Evolutionary conservation across 805 yeast species (phyloP).

Genomic region (Phaffomyces antillensis): DNA sequence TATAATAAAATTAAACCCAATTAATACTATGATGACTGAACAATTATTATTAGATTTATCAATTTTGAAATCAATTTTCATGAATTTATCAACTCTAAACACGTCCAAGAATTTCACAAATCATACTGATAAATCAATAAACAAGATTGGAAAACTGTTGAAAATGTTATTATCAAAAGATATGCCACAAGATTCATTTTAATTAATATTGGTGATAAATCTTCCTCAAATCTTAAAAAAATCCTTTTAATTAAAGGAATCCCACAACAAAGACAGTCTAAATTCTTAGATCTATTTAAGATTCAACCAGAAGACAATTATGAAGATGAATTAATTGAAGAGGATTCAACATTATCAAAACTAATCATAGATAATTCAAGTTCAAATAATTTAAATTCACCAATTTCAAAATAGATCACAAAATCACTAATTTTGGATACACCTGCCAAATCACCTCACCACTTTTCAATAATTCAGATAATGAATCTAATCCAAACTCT

Average conservation of each 20-base stretch:
- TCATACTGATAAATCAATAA: slow-evolving; percentile 35
- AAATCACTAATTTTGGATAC: slow-evolving; percentile 1
- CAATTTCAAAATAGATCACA: neutral
- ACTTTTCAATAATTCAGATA: too few relatives aligned
- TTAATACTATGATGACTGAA: slow-evolving; percentile 66
- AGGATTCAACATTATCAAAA: slow-evolving; percentile 22
- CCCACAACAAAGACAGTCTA: slow-evolving; percentile 16
- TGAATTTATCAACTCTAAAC: slow-evolving; percentile 16
- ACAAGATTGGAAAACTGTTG: slow-evolving; percentile 53
- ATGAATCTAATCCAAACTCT: slow-evolving; percentile 13
- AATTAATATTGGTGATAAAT: slow-evolving; percentile 53
- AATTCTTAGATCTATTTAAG: slow-evolving; percentile 20
- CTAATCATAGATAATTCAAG: slow-evolving; percentile 10
- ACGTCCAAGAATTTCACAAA: slow-evolving; percentile 26
- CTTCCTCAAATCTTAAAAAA: slow-evolving; percentile 55
- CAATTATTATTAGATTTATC: slow-evolving; percentile 73
- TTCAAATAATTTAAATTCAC: neutral
- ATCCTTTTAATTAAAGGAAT: slow-evolving; percentile 59
- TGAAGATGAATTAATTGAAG: slow-evolving; percentile 18
- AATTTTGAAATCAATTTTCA: slow-evolving; percentile 48
- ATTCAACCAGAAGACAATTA: slow-evolving; percentile 19
- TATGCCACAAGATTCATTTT: slow-evolving; percentile 54
- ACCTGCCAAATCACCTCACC: too few relatives aligned
- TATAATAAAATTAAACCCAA: slow-evolving; percentile 57
- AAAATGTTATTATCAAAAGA: slow-evolving; percentile 58